Percentiles rank a stretch among this genome's conserved stretches.
phyloP scores from a whole-genome alignment of 768 basidiomycete genomes.

The Lactifluus hygrophoroides region DNA sequence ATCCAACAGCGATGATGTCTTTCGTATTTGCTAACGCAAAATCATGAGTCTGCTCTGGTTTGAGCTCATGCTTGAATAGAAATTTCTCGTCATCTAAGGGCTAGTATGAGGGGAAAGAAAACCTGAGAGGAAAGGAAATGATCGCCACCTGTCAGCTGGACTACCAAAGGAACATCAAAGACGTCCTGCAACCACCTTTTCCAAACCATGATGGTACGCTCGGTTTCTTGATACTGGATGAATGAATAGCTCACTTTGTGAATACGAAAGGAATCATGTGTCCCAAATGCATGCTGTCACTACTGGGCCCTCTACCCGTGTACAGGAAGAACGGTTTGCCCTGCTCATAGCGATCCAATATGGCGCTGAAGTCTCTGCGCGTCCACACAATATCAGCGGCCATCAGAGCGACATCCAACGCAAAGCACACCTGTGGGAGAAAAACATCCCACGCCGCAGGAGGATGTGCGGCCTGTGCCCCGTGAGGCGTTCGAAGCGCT shows the following conservation, averaged over 20 bases:
- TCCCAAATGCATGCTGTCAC: conserved; percentile 94
- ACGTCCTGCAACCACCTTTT: conserved; percentile 92
- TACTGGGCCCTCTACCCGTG: conserved; percentile 94
- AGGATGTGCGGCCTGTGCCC: conserved; percentile 83
- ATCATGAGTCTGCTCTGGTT: conserved; percentile 74
- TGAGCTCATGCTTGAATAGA: conserved; percentile 91
- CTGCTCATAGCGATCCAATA: conserved; percentile 92
- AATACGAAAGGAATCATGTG: conserved; percentile 97
- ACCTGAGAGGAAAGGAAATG: conserved; percentile 15
- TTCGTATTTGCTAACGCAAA: conserved; percentile 84
- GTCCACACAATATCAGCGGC: not conserved
- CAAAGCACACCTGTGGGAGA: conserved; percentile 79
- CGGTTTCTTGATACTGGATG: not conserved
- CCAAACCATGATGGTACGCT: not conserved
- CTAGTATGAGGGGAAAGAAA: not conserved
- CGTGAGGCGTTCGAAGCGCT: conserved; percentile 86
- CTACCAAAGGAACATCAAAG: conserved; percentile 87
- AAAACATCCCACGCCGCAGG: conserved; percentile 89
- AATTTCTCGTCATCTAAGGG: conserved; percentile 93
- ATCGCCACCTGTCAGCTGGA: conserved; percentile 80
- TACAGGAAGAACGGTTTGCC: conserved; percentile 97
- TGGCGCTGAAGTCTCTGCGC: conserved; percentile 80
- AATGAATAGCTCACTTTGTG: conserved; percentile 63
- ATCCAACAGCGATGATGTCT: conserved; percentile 96
- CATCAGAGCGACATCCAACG: not conserved